Conservation (phyloP, 2,329 filamentous ascomycete genomes). For the Fusarium sp. region DNA sequence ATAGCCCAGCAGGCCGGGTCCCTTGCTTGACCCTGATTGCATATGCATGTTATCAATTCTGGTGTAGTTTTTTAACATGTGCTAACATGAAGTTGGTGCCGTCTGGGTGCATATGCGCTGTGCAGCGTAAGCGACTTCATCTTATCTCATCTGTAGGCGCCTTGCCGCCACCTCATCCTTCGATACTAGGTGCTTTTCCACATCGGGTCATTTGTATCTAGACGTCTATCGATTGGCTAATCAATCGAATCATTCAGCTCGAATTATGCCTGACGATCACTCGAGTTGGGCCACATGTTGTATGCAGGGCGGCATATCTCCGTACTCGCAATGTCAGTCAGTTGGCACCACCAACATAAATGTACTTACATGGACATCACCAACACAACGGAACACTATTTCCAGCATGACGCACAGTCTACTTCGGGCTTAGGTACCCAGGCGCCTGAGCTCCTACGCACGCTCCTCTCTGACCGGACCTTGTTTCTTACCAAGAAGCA, state of each 20-base stretch:
- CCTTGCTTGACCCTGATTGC: conserved; percentile 20
- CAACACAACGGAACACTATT: conserved; percentile 24
- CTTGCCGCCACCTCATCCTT: conserved; percentile 23
- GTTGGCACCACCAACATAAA: conserved; percentile 22
- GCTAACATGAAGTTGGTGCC: conserved; percentile 13
- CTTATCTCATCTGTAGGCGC: conserved; percentile 12
- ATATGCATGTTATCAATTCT: conserved; percentile 21
- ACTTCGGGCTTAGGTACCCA: conserved; percentile 5
- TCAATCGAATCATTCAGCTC: conserved; percentile 28
- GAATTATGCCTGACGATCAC: conserved; percentile 22
- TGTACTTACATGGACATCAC: conserved; percentile 1
- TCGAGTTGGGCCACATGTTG: conserved; percentile 20
- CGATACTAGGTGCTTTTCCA: conserved; percentile 11
- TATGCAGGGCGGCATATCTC: conserved; percentile 18
- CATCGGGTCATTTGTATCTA: conserved; percentile 21
- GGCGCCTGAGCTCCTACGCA: conserved; percentile 5
- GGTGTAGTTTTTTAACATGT: conserved; percentile 12
- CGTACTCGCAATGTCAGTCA: conserved; percentile 18
- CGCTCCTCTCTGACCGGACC: conserved; percentile 11
- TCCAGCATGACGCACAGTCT: background rate
- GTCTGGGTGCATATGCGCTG: conserved; percentile 9
- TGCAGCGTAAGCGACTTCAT: conserved; percentile 23
- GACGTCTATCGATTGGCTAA: conserved; percentile 14
- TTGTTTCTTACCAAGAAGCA: conserved; percentile 9
- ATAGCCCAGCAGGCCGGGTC: conserved; percentile 36